Evolutionary conservation across 192 early-diverging fungal genomes (phyloP).

Genomic region (Entomortierella chlamydospora): DNA sequence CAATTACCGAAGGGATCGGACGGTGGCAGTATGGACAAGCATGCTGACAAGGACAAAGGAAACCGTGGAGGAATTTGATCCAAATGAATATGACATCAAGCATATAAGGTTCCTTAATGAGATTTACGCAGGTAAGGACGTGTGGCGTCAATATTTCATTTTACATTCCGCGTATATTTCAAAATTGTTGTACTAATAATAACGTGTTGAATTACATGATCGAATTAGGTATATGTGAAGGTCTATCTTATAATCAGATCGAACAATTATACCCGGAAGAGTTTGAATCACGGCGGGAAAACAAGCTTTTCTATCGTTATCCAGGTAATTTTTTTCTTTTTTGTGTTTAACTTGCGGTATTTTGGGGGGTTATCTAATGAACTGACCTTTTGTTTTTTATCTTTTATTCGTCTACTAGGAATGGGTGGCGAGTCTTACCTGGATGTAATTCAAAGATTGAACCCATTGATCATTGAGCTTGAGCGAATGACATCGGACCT

Average conservation of each 20-base stretch:
- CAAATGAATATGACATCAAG: slow-evolving; percentile 82
- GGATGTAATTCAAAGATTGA: slow-evolving; percentile 94
- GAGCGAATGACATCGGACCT: slow-evolving; percentile 91
- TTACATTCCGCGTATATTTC: too few relatives aligned
- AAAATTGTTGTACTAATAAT: too few relatives aligned
- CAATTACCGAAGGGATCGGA: slow-evolving; percentile 24
- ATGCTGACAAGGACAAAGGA: slow-evolving; percentile 87
- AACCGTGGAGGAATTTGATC: slow-evolving; percentile 86
- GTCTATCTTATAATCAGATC: slow-evolving; percentile 86
- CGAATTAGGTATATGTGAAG: slow-evolving; percentile 73
- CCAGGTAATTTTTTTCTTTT: slow-evolving; percentile 62
- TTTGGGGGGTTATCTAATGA: too few relatives aligned
- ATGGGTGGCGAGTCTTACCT: slow-evolving; percentile 94
- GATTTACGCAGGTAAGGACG: slow-evolving; percentile 79
- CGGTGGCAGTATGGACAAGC: slow-evolving; percentile 84
- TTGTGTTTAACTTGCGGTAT: too few relatives aligned
- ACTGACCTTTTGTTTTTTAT: background rate
- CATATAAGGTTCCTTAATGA: slow-evolving; percentile 89
- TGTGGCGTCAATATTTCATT: too few relatives aligned
- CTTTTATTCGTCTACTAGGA: slow-evolving; percentile 40
- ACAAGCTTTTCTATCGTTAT: slow-evolving; percentile 95
- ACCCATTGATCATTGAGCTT: slow-evolving; percentile 94
- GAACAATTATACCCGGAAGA: slow-evolving; percentile 83
- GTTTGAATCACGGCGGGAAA: slow-evolving; percentile 77
- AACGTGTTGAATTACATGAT: too few relatives aligned